Base-by-base conservation (phyloP, 148 eudicot species). In the Fagopyrum esculentum region DNA sequence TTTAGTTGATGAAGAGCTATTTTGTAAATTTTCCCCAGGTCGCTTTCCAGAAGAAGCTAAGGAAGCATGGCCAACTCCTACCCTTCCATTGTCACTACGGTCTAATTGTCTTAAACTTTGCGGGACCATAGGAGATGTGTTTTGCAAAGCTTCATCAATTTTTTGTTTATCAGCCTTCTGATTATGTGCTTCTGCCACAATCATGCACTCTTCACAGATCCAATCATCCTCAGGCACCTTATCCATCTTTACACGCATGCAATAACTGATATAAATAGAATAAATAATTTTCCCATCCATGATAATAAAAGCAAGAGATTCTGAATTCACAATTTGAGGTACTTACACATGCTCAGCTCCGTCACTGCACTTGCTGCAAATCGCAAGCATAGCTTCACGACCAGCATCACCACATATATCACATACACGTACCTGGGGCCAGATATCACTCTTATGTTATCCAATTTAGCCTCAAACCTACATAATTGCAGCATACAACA, bases 261-360 rank as follows among this genome's bases (percentile, higher is more conserved):
- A 85, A 49, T 85, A 85, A 69, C 88, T 85, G 71, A 45, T 35
- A 44, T 77, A 71, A 57, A 29, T 64, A 45, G 15, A 71, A 57
- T 19, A 45, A 16, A 40, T 11, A 13, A 19, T 13, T 77, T 47
- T 77, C 26, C 11, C 69, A 80, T 30, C 17, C 61, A 73, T 43
- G 70, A 48, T 11, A 6, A 19, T 44, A 56, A 17, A 43, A 8
- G 13, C 11, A 48, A 48, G 3, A 51, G 49, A 8, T 48, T 48
- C 11, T 48, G 51, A 35, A 35, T 2, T 1, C n/a, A 47, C 4
- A 45, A 54, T 40, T 17, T 57, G 13, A 17, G 74, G 6, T 51
- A 69, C 85, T 78, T 80, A 84, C 87, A 76, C 82, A 71, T 84
- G 87, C 80, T 84, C 87, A 19, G 87, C 85, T 13, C 87, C 87